Evolutionary conservation across 2,329 filamentous ascomycete genomes (phyloP).

Genomic region (Aspergillus pseudoglaucus): DNA sequence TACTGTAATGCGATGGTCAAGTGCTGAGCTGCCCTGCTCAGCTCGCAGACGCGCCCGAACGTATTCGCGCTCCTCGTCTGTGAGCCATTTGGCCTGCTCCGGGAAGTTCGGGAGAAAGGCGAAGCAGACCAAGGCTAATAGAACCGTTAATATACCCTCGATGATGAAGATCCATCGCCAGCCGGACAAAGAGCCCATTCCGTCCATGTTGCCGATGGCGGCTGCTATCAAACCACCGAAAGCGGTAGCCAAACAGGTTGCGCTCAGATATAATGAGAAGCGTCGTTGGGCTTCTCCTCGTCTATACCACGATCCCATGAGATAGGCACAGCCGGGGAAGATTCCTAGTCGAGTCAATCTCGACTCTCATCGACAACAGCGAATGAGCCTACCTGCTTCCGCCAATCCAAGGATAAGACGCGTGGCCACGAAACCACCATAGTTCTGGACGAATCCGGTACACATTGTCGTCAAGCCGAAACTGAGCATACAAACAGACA

Average conservation of each 20-base stretch:
- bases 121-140: slow-evolving; percentile 41
- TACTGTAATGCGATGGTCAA: slow-evolving; percentile 37
- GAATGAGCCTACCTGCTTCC: neutral
- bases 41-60: slow-evolving; percentile 41
- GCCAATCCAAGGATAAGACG: neutral
- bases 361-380: neutral
- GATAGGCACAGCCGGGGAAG: slow-evolving; percentile 15
- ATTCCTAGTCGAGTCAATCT: neutral
- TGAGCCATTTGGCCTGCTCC: slow-evolving; percentile 45
- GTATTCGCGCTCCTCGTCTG: slow-evolving; percentile 40
- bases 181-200: slow-evolving; percentile 50
- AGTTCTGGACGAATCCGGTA: slow-evolving; percentile 2
- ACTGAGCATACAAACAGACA: slow-evolving; percentile 4
- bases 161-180: slow-evolving; percentile 74
- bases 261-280: slow-evolving; percentile 47
- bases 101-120: slow-evolving; percentile 46
- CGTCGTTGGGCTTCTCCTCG: slow-evolving; percentile 46
- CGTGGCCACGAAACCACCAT: neutral
- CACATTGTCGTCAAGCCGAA: slow-evolving; percentile 5
- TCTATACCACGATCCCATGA: slow-evolving; percentile 47
- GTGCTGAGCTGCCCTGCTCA: slow-evolving; percentile 44
- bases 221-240: slow-evolving; percentile 75
- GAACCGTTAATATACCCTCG: slow-evolving; percentile 44
- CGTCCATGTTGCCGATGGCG: slow-evolving; percentile 76
- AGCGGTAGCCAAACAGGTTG: slow-evolving; percentile 69